These are phyloP conservation scores for Sugiyamaella pinicola DNA, from an alignment of 1,139 yeast genomes.

Conservation along the genomic window DNA sequence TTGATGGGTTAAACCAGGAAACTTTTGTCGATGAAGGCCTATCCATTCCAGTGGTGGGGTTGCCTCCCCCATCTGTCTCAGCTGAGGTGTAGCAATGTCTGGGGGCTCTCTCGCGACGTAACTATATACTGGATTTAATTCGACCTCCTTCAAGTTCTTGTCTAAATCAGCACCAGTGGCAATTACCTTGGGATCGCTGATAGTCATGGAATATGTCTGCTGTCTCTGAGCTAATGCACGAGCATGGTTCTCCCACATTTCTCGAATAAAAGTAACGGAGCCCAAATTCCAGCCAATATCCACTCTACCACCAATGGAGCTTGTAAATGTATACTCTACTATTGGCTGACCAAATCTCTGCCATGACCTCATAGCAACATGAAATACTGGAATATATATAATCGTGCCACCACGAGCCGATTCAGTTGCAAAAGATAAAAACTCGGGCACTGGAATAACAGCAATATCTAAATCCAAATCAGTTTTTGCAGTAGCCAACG, in stretches of 20 bases:
- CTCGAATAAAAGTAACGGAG: slow-evolving; percentile 84
- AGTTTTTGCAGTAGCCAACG: slow-evolving; percentile 56
- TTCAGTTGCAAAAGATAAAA: slow-evolving; percentile 56
- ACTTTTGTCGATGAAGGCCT: slow-evolving; percentile 81
- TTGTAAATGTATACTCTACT: slow-evolving; percentile 66
- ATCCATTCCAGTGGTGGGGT: slow-evolving; percentile 99
- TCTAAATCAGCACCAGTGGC: slow-evolving; percentile 45
- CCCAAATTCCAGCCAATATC: slow-evolving; percentile 94
- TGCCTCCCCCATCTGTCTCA: slow-evolving; percentile 90
- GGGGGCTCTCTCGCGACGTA: slow-evolving; percentile 77
- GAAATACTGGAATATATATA: slow-evolving; percentile 74
- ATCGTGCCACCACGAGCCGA: slow-evolving; percentile 78
- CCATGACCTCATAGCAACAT: slow-evolving; percentile 73
- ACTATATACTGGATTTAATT: slow-evolving; percentile 54
- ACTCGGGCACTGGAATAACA: slow-evolving; percentile 53
- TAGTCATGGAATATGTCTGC: slow-evolving; percentile 39
- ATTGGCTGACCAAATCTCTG: slow-evolving; percentile 52
- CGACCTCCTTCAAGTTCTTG: slow-evolving; percentile 64
- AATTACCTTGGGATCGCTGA: slow-evolving; percentile 38
- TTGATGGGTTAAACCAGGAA: slow-evolving; percentile 87
- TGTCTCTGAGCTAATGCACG: slow-evolving; percentile 55
- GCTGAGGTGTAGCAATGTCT: slow-evolving; percentile 81
- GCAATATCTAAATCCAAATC: slow-evolving; percentile 6
- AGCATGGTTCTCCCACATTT: slow-evolving; percentile 84
- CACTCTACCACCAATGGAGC: slow-evolving; percentile 84